Conservation (phyloP, 2,329 filamentous ascomycete species). For the Geoglossum cookeanum region DNA sequence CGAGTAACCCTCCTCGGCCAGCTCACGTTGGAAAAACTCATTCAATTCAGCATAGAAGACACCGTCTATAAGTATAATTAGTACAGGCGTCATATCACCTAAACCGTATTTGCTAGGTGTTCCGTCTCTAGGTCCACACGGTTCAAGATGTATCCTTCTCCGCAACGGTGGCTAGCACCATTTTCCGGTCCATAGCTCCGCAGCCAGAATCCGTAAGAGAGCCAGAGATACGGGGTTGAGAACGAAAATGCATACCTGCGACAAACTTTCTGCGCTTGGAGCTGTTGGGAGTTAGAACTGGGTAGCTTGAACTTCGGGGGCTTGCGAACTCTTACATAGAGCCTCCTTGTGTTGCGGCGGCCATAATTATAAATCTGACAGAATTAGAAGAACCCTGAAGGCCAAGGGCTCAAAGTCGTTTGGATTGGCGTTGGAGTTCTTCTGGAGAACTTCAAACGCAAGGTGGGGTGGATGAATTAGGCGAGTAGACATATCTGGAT, state of each 20-base stretch:
- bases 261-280: conserved; percentile 68
- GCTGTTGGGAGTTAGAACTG: conserved; percentile 26
- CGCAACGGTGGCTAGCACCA: neutral
- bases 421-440: conserved; percentile 14
- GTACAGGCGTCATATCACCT: neutral
- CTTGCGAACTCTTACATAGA: conserved; percentile 17
- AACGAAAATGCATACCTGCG: conserved; percentile 20
- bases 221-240: neutral
- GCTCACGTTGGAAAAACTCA: conserved; percentile 99
- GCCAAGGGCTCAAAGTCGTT: conserved; percentile 8
- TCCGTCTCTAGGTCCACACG: neutral
- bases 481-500: neutral
- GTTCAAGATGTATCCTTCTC: neutral
- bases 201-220: neutral
- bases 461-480: conserved; percentile 1
- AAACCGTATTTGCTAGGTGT: neutral
- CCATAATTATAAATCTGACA: conserved; percentile 19
- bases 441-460: neutral
- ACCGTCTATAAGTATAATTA: conserved; percentile 41
- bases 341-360: conserved; percentile 19
- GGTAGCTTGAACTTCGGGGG: neutral
- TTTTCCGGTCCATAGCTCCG: neutral
- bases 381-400: neutral
- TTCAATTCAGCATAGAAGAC: conserved; percentile 99
- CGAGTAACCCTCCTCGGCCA: conserved; percentile 99